Base-by-base conservation (phyloP, 495 filamentous ascomycete species). In the Trichoderma orchidacearum region DNA sequence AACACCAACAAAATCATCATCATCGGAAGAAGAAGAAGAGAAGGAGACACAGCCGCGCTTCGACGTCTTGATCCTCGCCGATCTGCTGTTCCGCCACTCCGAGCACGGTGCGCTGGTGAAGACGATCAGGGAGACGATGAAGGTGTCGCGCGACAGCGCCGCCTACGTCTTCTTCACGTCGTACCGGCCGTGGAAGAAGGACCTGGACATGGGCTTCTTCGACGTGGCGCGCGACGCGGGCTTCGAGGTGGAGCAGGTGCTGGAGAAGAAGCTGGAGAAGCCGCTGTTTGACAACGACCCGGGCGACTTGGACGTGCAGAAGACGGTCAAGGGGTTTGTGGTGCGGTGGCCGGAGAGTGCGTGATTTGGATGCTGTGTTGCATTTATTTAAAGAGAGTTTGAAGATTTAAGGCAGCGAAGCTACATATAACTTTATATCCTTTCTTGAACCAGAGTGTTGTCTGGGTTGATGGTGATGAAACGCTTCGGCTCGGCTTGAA, bases 131-230 rank as follows among this genome's bases (percentile, higher is more conserved):
- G 55, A 70, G 60, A 85, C 85, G 3, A 66, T 93, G 56, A 79
- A 75, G 59, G 74, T 73, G 38, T 63, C 68, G 6, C 56, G 61
- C n/a, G 69, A 73, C 13, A 77, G 85, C 17, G 77, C 73, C 45
- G 91, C 90, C 1, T 70, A 89, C 61, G 91, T 96, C 13, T 93
- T 95, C 62, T 97, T 97, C 68, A 94, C 90, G 0, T 89, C 87
- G 1, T 94, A 97, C 71, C 75, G 93, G 59, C 90, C 92, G 1
- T 96, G 90, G 91, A 70, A 96, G 61, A 72, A 86, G 59, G 78
- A 87, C 55, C 84, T 86, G 68, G 93, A 95, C 61, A 73, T 96
- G 64, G 78, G 74, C 5, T 96, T 97, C 72, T 95, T 97, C 63
- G 84, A 89, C 25, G 62, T 87, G 48, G 85, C 83, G 2, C 72